These are phyloP conservation scores for Chrysosporium queenslandicum DNA, from an alignment of 2,329 filamentous ascomycete species.

Conservation along the genomic window DNA sequence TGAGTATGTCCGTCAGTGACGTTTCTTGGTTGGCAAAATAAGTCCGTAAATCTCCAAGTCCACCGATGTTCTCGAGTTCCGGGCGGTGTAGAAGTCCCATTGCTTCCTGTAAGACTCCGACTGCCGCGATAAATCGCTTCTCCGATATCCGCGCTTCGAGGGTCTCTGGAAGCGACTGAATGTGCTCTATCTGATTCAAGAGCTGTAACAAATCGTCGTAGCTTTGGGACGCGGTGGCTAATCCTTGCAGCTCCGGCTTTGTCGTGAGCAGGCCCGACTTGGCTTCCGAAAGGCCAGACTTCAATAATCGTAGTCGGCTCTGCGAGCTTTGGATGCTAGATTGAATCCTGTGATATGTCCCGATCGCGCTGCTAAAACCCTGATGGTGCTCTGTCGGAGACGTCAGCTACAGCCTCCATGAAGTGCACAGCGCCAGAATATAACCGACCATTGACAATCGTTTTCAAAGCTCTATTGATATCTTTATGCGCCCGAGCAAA, in stretches of 20 bases:
- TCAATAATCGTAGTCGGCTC: conserved; percentile 68
- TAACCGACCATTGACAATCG: conserved; percentile 68
- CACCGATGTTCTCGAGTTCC: conserved; percentile 84
- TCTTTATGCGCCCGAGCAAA: conserved; percentile 77
- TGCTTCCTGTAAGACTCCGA: conserved; percentile 82
- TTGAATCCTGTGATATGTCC: conserved; percentile 98
- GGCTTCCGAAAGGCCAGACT: conserved; percentile 69
- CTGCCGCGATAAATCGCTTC: conserved; percentile 85
- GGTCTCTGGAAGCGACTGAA: conserved; percentile 81
- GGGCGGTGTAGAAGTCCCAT: conserved; percentile 73
- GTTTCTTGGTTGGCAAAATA: conserved; percentile 92
- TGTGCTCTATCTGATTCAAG: conserved; percentile 72
- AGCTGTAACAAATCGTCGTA: conserved; percentile 85
- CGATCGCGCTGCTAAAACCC: conserved; percentile 97
- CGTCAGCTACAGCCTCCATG: conserved; percentile 12
- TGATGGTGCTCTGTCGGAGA: conserved; percentile 75
- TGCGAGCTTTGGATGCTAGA: conserved; percentile 83
- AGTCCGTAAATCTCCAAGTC: conserved; percentile 70
- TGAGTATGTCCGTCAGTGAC: conserved; percentile 79
- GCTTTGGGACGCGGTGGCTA: conserved; percentile 75
- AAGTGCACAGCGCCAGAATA: neutral
- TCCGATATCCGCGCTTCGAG: conserved; percentile 91
- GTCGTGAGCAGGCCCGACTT: conserved; percentile 74
- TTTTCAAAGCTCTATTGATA: conserved; percentile 84
- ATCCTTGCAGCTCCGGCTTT: conserved; percentile 81